A percentile compares a stretch with the other conserved stretches of the same genome.
These are phyloP conservation scores for Ophiostoma novo-ulmi DNA, from an alignment of 2,329 filamentous ascomycete genomes.

Conservation along the genomic window DNA sequence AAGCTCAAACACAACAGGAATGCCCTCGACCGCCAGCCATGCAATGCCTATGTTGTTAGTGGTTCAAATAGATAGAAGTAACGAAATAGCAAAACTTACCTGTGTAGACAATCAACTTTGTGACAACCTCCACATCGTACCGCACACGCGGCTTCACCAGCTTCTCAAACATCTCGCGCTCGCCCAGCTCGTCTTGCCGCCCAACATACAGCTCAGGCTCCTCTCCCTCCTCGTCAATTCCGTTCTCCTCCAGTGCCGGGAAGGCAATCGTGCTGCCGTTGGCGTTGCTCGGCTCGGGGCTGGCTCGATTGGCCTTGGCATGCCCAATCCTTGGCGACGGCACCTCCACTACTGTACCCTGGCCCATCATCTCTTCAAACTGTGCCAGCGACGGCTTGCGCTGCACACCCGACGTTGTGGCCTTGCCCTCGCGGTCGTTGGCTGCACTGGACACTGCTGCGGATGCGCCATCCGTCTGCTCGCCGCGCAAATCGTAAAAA, in stretches of 20 bases:
- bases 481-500: slow-evolving; percentile 39
- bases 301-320: neutral
- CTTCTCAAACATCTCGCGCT: slow-evolving; percentile 76
- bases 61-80: neutral
- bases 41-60: slow-evolving; percentile 59
- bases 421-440: slow-evolving; percentile 36
- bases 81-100: slow-evolving; percentile 50
- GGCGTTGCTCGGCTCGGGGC: neutral
- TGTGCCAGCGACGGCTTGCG: slow-evolving; percentile 48
- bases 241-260: neutral
- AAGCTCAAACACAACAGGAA: slow-evolving; percentile 66
- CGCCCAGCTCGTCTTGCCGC: slow-evolving; percentile 52
- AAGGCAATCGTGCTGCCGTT: neutral
- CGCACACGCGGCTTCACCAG: slow-evolving; percentile 82
- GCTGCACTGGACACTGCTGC: slow-evolving; percentile 14
- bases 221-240: slow-evolving; percentile 26
- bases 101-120: slow-evolving; percentile 89
- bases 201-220: slow-evolving; percentile 38
- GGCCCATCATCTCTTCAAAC: slow-evolving; percentile 70
- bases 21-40: slow-evolving; percentile 71
- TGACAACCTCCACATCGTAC: slow-evolving; percentile 98
- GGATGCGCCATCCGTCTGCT: slow-evolving; percentile 26
- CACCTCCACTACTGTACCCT: slow-evolving; percentile 47
- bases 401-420: slow-evolving; percentile 43
- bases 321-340: slow-evolving; percentile 17